Evolutionary conservation across 371 early-diverging fungal genomes (phyloP).

Genomic region (Apophysomyces trapeziformis): DNA sequence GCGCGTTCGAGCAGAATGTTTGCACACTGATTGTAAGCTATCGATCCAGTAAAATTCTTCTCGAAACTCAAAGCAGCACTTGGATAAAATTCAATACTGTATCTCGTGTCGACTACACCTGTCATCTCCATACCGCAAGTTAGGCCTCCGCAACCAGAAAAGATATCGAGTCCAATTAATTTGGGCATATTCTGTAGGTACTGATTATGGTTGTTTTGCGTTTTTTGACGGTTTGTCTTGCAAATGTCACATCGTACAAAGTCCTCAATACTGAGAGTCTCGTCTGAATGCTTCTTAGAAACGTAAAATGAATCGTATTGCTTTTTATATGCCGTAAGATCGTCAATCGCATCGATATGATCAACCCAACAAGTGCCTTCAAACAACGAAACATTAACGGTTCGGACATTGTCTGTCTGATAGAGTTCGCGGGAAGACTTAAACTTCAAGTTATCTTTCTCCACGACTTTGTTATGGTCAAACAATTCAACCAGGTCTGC

Average conservation of each 20-base stretch:
- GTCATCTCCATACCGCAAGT: constrained; percentile 63
- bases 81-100: constrained; percentile 59
- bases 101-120: constrained; percentile 55
- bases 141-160: constrained; percentile 69
- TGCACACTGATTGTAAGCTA: constrained; percentile 61
- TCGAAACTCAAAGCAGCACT: constrained; percentile 61
- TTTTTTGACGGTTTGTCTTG: constrained; percentile 21
- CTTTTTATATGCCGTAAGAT: constrained; percentile 44
- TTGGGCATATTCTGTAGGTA: constrained; percentile 13
- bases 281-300: constrained; percentile 13
- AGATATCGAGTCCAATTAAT: constrained; percentile 62
- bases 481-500: constrained; percentile 15
- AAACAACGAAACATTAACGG: constrained; percentile 24
- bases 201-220: constrained; percentile 2
- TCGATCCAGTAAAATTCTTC: constrained; percentile 59
- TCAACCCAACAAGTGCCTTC: constrained; percentile 60
- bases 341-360: constrained; percentile 32
- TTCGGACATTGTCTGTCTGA: constrained; percentile 27
- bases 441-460: background rate
- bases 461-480: constrained; percentile 18
- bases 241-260: constrained; percentile 32
- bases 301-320: constrained; percentile 47
- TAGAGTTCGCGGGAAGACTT: constrained; percentile 44
- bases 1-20: constrained; percentile 60
- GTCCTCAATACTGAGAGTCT: constrained; percentile 17